Base-by-base conservation (phyloP, 345 rosid genomes). In the Brassica rapa region DNA sequence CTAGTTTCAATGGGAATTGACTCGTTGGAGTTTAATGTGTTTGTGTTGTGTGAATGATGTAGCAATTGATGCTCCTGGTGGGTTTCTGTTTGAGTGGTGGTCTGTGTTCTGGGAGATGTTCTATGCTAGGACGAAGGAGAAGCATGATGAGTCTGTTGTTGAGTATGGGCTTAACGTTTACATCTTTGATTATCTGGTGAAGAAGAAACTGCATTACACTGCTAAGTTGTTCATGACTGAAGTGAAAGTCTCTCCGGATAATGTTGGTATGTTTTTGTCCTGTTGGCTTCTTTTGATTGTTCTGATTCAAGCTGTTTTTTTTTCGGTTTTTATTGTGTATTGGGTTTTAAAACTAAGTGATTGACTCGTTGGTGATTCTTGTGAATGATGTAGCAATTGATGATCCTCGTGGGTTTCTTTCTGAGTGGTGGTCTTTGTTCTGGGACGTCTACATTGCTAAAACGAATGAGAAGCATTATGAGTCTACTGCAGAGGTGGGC, bases 51-150 rank as follows among this genome's bases (percentile, higher is more conserved):
- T 35, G 8, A 66, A 72, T 78, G 62, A 43, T 88, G 87, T 87
- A 95, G 99, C 98, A 8, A 95, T 95, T 81, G 99, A 95, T 85
- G 98, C 97, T 66, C 98, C 98, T 64, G 98, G 99, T 33, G 99
- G 99, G 57, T 92, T 93, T 85, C 96, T 95, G 55, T 95, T 93
- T 61, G 97, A 95, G 83, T 92, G 98, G 99, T 95, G 99, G 99
- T 95, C 99, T 68, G 97, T 93, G 59, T 93, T 95, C 71, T 95
- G 98, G 99, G 99, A 95, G 63, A 93, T 95, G 57, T 95, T 91
- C 73, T 92, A 91, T 61, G 90, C 98, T 9, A 89, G 97, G 89
- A 92, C 98, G 2, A 94, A 94, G 33, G 97, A 94, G 82, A 94
- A 27, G 30, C 30, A 27, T 27, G 30, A 27, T 27, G 30, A 27